These are phyloP conservation scores for Glycine latifolia DNA, from an alignment of 306 rosid genomes.

Conservation along the genomic window DNA sequence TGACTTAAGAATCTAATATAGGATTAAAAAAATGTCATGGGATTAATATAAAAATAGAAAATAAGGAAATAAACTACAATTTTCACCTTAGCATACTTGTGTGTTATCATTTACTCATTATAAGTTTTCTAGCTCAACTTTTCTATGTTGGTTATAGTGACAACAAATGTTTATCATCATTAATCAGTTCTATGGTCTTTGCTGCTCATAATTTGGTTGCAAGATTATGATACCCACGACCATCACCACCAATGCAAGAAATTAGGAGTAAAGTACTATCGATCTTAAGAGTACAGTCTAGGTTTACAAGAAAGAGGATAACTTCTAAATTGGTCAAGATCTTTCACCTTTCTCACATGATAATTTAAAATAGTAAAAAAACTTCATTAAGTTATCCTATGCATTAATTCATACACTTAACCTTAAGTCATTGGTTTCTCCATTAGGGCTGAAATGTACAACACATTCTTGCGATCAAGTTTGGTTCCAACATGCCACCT, in stretches of 20 bases:
- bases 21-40: background rate
- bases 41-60: constrained; percentile 2
- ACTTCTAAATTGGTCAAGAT: constrained; percentile 21
- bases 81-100: background rate
- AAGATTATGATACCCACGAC: background rate
- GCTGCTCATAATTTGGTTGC: constrained; percentile 5
- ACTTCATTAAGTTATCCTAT: constrained; percentile 10
- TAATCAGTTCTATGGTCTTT: background rate
- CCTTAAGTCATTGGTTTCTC: constrained; percentile 61
- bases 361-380: background rate
- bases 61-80: background rate
- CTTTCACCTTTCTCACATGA: background rate
- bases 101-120: background rate
- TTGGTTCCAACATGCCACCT: constrained; percentile 61
- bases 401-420: constrained; percentile 34
- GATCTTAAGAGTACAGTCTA: constrained; percentile 1
- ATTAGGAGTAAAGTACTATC: background rate
- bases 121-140: constrained; percentile 7
- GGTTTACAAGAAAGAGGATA: background rate
- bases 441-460: constrained; percentile 60
- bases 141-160: background rate
- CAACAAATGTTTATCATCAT: background rate
- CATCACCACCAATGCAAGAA: background rate
- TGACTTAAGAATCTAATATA: background rate
- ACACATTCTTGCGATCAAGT: constrained; percentile 49